These are phyloP conservation scores for Leishmania amazonensis DNA, from an alignment of 208 protist genomes.

Conservation along the genomic window DNA sequence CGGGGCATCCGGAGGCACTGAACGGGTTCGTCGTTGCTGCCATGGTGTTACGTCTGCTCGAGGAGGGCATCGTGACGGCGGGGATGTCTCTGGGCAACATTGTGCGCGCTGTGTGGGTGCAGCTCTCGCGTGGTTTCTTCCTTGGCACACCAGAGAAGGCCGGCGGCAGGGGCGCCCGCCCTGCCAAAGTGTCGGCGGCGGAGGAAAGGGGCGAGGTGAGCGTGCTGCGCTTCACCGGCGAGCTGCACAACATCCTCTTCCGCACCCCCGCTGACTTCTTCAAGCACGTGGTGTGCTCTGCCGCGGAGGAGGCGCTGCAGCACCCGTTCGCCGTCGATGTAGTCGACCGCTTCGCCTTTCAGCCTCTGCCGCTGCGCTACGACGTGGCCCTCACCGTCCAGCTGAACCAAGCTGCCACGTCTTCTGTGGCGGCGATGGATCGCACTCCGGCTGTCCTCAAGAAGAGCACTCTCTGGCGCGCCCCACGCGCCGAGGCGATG, in stretches of 20 bases:
- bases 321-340: slow-evolving; percentile 50
- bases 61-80: slow-evolving; percentile 71
- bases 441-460: slow-evolving; percentile 17
- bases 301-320: slow-evolving; percentile 75
- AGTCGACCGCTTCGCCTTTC: slow-evolving; percentile 55
- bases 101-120: slow-evolving; percentile 77
- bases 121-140: slow-evolving; percentile 68
- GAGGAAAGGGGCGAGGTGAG: slow-evolving; percentile 64
- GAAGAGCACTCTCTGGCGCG: slow-evolving; percentile 18
- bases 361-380: slow-evolving; percentile 64
- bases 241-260: slow-evolving; percentile 82
- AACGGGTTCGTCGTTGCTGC: slow-evolving; percentile 80
- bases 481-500: slow-evolving; percentile 23
- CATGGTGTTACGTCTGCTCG: slow-evolving; percentile 67
- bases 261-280: slow-evolving; percentile 72
- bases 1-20: slow-evolving; percentile 70
- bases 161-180: slow-evolving; percentile 1
- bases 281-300: slow-evolving; percentile 50
- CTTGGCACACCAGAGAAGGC: neutral
- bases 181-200: slow-evolving; percentile 30
- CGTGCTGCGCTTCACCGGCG: slow-evolving; percentile 67
- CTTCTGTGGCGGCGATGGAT: slow-evolving; percentile 10
- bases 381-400: slow-evolving; percentile 57
- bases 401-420: slow-evolving; percentile 10
- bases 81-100: slow-evolving; percentile 81